Evolutionary conservation across 179 eudicot species (phyloP).

Genomic region (Kewa caespitosa): DNA sequence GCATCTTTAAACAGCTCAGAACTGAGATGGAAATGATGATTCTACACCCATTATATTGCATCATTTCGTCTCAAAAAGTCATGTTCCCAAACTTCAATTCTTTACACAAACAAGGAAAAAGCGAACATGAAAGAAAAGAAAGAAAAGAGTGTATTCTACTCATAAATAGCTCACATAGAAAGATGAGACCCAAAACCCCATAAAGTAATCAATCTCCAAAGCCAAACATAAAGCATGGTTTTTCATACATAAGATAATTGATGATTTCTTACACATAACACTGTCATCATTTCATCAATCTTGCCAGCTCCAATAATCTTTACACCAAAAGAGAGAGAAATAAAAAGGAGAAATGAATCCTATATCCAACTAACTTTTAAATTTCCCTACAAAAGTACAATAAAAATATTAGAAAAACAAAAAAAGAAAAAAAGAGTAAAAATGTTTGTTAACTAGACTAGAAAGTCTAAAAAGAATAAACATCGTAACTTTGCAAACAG

Average conservation of each 20-base stretch:
- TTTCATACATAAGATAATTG: too few relatives aligned
- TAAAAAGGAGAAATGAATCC: neutral
- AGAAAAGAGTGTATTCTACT: too few relatives aligned
- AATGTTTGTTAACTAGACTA: neutral
- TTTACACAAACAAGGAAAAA: neutral
- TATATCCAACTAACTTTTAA: neutral
- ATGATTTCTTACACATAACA: neutral
- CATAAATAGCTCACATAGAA: too few relatives aligned
- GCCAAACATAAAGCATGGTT: too few relatives aligned
- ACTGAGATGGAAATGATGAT: neutral
- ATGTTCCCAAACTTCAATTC: neutral
- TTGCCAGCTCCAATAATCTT: neutral
- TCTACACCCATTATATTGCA: neutral
- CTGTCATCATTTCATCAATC: neutral
- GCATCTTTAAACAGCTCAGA: neutral
- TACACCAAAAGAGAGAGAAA: neutral
- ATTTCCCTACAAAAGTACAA: too few relatives aligned
- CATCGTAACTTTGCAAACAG: conserved; percentile 3
- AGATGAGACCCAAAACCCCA: too few relatives aligned
- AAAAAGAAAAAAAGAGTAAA: neutral
- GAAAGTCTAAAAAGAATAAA: neutral
- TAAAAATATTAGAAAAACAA: neutral
- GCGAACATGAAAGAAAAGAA: neutral
- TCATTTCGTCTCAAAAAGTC: neutral
- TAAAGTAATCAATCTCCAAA: too few relatives aligned